Evolutionary conservation across 192 early-diverging fungal genomes (phyloP), one percentile per base, ranked within the genome.

Genomic region (Coemansia sp.): DNA sequence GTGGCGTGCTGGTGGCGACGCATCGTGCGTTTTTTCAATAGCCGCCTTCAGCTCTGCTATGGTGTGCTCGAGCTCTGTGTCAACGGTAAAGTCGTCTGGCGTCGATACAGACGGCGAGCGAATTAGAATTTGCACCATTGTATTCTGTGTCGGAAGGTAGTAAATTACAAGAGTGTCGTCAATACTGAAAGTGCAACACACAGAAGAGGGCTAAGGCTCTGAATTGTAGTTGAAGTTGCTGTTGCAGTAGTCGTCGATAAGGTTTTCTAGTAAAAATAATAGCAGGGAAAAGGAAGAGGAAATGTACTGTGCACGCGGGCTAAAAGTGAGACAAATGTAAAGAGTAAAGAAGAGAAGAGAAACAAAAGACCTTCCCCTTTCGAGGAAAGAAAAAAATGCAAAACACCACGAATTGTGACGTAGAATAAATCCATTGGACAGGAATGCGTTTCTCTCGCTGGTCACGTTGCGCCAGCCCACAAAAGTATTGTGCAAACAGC

Each of bases 71-170:
- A 20, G 21, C 15, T 39, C 56, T 15, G 69, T 20, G 1, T 23
- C 11, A 10, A 81, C 67, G 12, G 46, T 63, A 73, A 81, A 81
- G 57, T 69, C 43, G 48, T 72, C 70, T 36, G 69, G 52, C 43
- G 78, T 81, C 21, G 66, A 21, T 3, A 81, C 67, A 5, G 78
- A 81, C 12, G 78, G 70, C 38, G 78, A 81, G 36, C 78, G 73
- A 10, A 81, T 56, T 16, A 72, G 59, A 33, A 81, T 30, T 33
- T 73, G 36, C 4, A 72, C 60, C 60, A 56, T 68, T 34, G 15
- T 59, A n/a, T 35, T 12, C 10, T 56, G 23, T 18, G 55, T 33
- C 23, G 9, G 33, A 9, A 41, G 39, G 12, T 41, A 41, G 39
- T 41, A 41, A 41, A 41, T 4, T 41, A 41, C 39, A 41, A 1